These are phyloP conservation scores for Cenchrus americanus DNA, from an alignment of 176 grass and related monocot genomes.

Conservation along the genomic window DNA sequence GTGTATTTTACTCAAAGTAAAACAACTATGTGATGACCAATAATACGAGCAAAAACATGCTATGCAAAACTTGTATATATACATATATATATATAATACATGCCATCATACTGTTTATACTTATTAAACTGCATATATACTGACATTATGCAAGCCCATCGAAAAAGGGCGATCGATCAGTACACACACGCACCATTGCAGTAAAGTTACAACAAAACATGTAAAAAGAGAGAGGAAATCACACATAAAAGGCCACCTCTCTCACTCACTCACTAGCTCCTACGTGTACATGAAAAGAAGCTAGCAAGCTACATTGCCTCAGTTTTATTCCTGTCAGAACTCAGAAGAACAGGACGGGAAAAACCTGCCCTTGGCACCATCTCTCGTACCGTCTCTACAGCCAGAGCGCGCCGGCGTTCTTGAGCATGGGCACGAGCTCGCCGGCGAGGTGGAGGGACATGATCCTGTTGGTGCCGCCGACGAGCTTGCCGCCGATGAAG, in stretches of 20 bases:
- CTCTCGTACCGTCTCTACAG: no score
- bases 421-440: conserved; percentile 58
- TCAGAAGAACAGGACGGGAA: conserved; percentile 19
- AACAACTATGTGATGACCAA: neutral
- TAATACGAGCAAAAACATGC: neutral
- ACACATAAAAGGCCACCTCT: neutral
- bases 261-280: neutral
- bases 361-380: conserved; percentile 9
- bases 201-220: neutral
- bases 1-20: no score
- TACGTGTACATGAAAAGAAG: neutral
- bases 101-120: neutral
- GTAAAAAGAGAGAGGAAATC: neutral
- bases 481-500: conserved; percentile 52
- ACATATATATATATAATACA: no score
- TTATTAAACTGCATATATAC: neutral
- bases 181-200: neutral
- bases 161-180: conserved; percentile 8
- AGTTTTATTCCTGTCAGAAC: conserved; percentile 18
- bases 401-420: conserved; percentile 63
- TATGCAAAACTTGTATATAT: neutral
- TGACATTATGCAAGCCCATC: neutral
- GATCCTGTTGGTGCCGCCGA: conserved; percentile 60
- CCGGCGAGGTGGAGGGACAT: conserved; percentile 60
- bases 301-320: neutral